Evolutionary conservation across 345 rosid species (phyloP), one percentile per base, ranked within the genome.

Genomic region (Isatis tinctoria): DNA sequence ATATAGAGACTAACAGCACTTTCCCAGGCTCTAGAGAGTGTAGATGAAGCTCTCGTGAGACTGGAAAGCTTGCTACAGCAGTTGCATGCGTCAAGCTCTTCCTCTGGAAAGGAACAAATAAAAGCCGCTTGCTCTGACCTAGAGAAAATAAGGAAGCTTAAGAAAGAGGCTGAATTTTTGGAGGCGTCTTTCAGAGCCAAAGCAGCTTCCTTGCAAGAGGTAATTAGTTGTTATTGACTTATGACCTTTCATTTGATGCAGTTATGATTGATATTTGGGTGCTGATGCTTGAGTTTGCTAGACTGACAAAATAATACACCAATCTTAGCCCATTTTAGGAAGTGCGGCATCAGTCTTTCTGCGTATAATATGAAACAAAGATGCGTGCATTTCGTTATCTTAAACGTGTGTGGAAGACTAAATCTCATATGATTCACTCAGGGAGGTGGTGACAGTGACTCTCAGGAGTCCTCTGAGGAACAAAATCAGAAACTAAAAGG

Each of bases 81-180:
- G 82, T 79, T 88, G 81, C 88, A 86, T 70, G 82, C 87, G 59
- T 85, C 97, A 64, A 87, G 88, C 78, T 85, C 98, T 60, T 76
- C 73, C 71, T 84, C 93, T 69, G 92, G 97, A 78, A 95, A 88
- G 76, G 96, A 90, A 81, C 87, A 92, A 77, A 62, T 95, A 76
- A 82, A 90, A 82, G 97, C 96, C 52, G 99, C 99, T 67, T 90
- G 98, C 82, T 92, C 92, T 73, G 96, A 95, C 83, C 97, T 95
- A 65, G 96, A 90, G 82, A 95, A 84, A 69, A 90, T 95, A 76
- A 84, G 99, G 83, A 95, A 89, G 84, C 97, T 95, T 22, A 95
- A 92, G 87, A 92, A 90, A 80, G 99, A 95, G 87, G 96, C 98
- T 74, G 99, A 88, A 74, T 92, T 95, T 87, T 85, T 95, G 47